Evolutionary conservation across 805 yeast species (phyloP).

Genomic region (Candida odintsovae): DNA sequence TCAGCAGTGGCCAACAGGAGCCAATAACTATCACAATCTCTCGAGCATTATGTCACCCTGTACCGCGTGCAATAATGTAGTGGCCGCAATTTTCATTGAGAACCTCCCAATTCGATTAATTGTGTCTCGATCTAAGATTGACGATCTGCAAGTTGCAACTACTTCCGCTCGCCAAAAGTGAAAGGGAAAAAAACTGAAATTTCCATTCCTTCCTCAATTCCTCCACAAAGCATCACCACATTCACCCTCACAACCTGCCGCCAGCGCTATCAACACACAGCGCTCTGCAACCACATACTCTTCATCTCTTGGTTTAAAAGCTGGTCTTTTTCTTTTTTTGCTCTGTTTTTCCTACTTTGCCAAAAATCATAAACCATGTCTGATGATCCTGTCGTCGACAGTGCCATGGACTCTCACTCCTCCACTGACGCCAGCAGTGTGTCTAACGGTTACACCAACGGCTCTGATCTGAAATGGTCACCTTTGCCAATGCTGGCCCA

Average conservation of each 20-base stretch:
- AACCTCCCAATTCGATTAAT: too few relatives aligned
- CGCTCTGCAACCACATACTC: not conserved
- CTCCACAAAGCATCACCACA: not conserved
- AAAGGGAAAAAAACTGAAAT: not conserved
- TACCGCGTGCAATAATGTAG: too few relatives aligned
- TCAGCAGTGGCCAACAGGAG: too few relatives aligned
- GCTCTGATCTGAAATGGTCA: conserved; percentile 31
- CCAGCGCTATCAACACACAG: not conserved
- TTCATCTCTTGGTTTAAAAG: not conserved
- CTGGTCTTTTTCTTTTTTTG: not conserved
- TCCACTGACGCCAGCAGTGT: not conserved
- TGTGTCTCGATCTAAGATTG: not conserved
- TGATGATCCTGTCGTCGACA: not conserved
- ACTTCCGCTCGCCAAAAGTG: not conserved
- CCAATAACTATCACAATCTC: too few relatives aligned
- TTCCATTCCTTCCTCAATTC: not conserved
- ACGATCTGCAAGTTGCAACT: too few relatives aligned
- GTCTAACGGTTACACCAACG: not conserved
- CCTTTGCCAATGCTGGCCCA: conserved; percentile 42
- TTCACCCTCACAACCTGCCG: not conserved
- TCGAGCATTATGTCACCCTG: too few relatives aligned
- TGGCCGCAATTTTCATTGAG: too few relatives aligned
- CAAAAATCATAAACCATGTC: not conserved
- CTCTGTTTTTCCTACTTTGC: not conserved
- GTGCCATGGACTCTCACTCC: not conserved